Percentiles rank a stretch among this genome's conserved stretches.
Conservation (phyloP, 192 early-diverging fungal genomes). For the Kappamyces sp. region DNA sequence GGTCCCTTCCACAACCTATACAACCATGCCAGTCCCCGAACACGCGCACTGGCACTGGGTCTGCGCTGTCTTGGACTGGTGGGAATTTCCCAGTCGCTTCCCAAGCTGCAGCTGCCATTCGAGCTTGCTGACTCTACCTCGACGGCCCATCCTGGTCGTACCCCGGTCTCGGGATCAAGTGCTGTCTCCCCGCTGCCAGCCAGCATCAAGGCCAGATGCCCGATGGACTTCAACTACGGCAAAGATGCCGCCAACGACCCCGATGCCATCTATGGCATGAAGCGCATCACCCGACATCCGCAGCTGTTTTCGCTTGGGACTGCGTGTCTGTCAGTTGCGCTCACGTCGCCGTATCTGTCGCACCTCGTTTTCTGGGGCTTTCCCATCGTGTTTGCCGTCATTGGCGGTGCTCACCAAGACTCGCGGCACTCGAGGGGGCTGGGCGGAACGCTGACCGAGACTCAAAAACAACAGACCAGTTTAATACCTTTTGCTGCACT, state of each 20-base stretch:
- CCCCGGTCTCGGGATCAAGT: background rate
- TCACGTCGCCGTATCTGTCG: conserved; percentile 22
- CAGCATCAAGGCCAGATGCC: background rate
- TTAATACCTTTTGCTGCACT: conserved; percentile 25
- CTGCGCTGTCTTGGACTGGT: background rate
- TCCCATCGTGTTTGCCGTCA: conserved; percentile 28
- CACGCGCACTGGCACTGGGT: background rate
- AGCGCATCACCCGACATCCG: conserved; percentile 28
- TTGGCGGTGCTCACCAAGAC: conserved; percentile 35
- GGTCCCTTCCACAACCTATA: conserved; percentile 3
- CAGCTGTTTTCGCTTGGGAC: conserved; percentile 23
- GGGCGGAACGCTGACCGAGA: conserved; percentile 1
- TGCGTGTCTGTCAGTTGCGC: conserved; percentile 17
- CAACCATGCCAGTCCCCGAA: too few species aligned
- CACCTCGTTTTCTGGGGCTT: conserved; percentile 20
- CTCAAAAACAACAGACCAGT: conserved; percentile 19
- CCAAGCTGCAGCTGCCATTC: background rate
- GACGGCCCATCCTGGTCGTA: too few species aligned
- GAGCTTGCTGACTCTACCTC: too few species aligned
- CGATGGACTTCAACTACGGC: conserved; percentile 9
- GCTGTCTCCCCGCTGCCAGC: too few species aligned
- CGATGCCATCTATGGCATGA: conserved; percentile 16
- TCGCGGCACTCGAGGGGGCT: conserved; percentile 15
- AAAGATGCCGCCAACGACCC: conserved; percentile 3
- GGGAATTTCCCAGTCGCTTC: conserved; percentile 7